Base-by-base conservation (phyloP, 176 grass and related monocot genomes). In the Miscanthus lutarioriparius region DNA sequence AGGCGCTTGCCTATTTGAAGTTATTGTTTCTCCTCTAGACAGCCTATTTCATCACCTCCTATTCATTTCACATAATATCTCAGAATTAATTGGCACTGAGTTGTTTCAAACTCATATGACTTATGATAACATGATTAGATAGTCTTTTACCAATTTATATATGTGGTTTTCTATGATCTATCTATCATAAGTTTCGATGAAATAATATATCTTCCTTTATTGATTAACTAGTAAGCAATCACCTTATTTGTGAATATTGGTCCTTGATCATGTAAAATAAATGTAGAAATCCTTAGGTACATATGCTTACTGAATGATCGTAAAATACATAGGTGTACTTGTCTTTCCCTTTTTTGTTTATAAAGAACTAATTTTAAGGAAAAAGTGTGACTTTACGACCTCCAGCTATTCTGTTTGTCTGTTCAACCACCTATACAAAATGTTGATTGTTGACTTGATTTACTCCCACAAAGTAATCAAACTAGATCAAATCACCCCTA, bases 241-340 rank as follows among this genome's bases (percentile, higher is more conserved):
- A 15, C 38, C 56, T 51, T 66, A 58, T 80, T 74, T 65, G 5
- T 23, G 19, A 64, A 35, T 56, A 17, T 58, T 22, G 40, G 26
- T 69, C 17, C 36, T 45, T 68, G 64, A 69, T 1, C 67, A 40
- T 35, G 16, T 70, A 70, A 32, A 11, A 36, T 65, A 75, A 75
- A 77, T 54, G 73, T 20, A 12, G 17, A 65, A 56, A 77, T 41
- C 8, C 32, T 25, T 15, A 70, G 58, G 20, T 58, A 80, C 51
- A 61, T 27, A 32, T 76, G 73, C 16, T 77, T 77, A n/a, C 40
- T 76, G 72, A 49, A 76, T 54, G 36, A 54, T 63, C 0, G 48
- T 2, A 76, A 67, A 40, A 65, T 39, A 7, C 54, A 36, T 10
- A 48, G 23, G 2, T 72, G 1, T 17, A 22, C 5, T 13, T 77